These are phyloP conservation scores for Boletus subcaerulescens DNA, from an alignment of 768 basidiomycete species.

Conservation along the genomic window DNA sequence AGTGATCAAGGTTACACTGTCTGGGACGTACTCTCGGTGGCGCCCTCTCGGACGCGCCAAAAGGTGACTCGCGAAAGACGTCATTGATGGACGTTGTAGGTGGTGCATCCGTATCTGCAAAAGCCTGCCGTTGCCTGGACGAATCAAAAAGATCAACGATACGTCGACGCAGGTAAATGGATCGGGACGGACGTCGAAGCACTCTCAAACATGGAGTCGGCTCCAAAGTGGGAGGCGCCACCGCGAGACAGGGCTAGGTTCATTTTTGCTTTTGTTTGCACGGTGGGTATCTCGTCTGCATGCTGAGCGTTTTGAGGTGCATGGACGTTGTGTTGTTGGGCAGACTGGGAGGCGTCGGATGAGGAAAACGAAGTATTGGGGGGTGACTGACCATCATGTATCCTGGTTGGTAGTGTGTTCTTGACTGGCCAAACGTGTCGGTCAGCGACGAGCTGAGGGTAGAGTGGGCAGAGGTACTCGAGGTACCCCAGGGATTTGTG, in stretches of 20 bases:
- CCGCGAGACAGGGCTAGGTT: conserved; percentile 65
- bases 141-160: conserved; percentile 1
- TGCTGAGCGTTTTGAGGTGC: conserved; percentile 57
- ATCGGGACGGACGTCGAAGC: conserved; percentile 32
- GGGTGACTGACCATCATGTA: conserved; percentile 67
- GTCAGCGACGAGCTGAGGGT: conserved; percentile 51
- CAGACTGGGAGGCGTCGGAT: conserved; percentile 41
- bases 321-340: conserved; percentile 58
- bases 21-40: conserved; percentile 19
- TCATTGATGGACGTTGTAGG: conserved; percentile 75
- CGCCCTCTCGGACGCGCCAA: conserved; percentile 28
- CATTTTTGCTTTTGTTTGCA: conserved; percentile 79
- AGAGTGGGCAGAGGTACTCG: conserved; percentile 39
- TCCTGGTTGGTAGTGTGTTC: conserved; percentile 77
- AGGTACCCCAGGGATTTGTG: conserved; percentile 52
- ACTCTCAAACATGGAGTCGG: conserved; percentile 84
- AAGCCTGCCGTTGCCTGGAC: conserved; percentile 54
- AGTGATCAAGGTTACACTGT: rapidly evolving
- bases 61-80: conserved; percentile 54
- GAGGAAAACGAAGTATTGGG: background rate
- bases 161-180: background rate
- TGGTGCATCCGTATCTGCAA: conserved; percentile 78
- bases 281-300: conserved; percentile 68
- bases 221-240: conserved; percentile 69
- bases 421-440: conserved; percentile 69